Base-by-base conservation (phyloP, 805 yeast genomes). In the Starmerella gropengiesseri region DNA sequence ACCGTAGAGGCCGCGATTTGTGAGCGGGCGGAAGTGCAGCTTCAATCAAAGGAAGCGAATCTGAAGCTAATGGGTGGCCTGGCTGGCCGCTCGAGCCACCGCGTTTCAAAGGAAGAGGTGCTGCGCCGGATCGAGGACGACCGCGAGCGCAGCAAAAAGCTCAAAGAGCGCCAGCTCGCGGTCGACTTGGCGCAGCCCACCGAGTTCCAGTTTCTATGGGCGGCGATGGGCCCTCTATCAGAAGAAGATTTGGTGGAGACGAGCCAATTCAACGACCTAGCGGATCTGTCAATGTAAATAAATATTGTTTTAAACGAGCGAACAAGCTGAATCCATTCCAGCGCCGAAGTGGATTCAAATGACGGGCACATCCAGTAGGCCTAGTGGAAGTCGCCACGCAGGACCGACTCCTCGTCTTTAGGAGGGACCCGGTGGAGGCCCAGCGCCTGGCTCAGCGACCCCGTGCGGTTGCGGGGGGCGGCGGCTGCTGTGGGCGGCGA, bases 121-220 rank as follows among this genome's bases (percentile, higher is more conserved):
- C 58, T 85, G 14, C 70, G 74, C 28, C 66, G 97, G 46, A 85
- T 89, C 78, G 96, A 89, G 58, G 87, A 80, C 48, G 97, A 89
- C 58, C 67, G 98, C 52, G 98, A 89, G 58, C 67, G 94, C 31
- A 34, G 84, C 55, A 89, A 89, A 58, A 71, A 82, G 50, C 73
- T 81, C 12, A 85, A 87, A 53, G 96, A 89, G 55, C 74, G 71
- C 9, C 66, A 77, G 18, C 85, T 95, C 94, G 70, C 77, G 8
- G 75, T 80, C 1, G 54, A 50, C 22, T 40, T 51, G 18, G 69
- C 67, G 25, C 61, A 82, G 45, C 66, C 70, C 1, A 59, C 60
- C 12, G 73, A 78, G 66, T 68, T 78, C 67, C 71, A 70, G 48
- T 49, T 59, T 52, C 44, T 67, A 37, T 64, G 75, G 77, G 46